Base-by-base conservation (phyloP, 202 grass and related monocot species). In the Cymbopogon flexuosus region DNA sequence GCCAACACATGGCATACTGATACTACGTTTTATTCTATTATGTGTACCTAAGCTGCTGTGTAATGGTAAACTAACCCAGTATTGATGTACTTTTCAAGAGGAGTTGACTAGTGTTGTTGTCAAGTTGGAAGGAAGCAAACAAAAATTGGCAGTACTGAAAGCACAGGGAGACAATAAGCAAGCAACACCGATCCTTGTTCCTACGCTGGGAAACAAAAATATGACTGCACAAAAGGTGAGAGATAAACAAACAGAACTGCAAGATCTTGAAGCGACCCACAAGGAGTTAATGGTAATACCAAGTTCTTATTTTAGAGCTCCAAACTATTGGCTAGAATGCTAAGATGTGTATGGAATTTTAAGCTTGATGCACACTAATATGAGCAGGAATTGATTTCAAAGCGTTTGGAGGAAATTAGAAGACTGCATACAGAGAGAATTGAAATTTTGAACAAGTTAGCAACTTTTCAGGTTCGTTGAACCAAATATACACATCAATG, bases 371-470 rank as follows among this genome's bases (percentile, higher is more conserved):
- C 37, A 76, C 47, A 14, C 23, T 58, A 40, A 64, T 84, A 63
- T 79, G 64, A 84, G 8, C 72, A 97, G 93, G 82, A 89, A 51
- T 66, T 93, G 58, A 78, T 76, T 79, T 91, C 84, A n/a, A 89
- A 88, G 47, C 89, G 88, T 57, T 73, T 91, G 72, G 65, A 71
- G 35, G 90, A 93, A 66, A 93, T 97, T 29, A 87, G 24, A 35
- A 93, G 88, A 84, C 57, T 97, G 57, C 86, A 97, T 73, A 87
- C 91, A 83, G 87, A 97, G 62, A 91, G 87, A 89, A 89, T 88
- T 61, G 86, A 87, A 84, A 93, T 85, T 86, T 65, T 97, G 57
- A 91, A 88, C 70, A 97, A 91, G 76, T 62, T 97, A 82, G 82
- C 88, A 49, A 29, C 54, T 81, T 84, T 88, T 78, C 86, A 87